A percentile compares a stretch with the other conserved stretches of the same genome.
These are phyloP conservation scores for Colletotrichum brevisporum DNA, from an alignment of 2,329 filamentous ascomycete genomes.

Conservation along the genomic window DNA sequence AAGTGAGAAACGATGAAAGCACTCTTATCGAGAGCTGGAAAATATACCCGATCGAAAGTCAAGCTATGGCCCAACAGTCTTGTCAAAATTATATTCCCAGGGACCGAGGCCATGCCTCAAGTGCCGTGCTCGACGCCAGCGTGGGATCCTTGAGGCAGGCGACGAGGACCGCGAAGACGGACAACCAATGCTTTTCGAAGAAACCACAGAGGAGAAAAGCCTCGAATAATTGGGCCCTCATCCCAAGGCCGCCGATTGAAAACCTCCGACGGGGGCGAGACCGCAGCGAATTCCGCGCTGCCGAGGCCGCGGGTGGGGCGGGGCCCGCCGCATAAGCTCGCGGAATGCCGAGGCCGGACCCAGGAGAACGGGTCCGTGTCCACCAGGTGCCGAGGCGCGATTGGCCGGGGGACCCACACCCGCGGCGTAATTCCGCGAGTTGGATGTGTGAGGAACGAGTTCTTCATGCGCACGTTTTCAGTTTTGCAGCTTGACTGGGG, in stretches of 20 bases:
- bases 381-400: slow-evolving; percentile 22
- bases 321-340: slow-evolving; percentile 12
- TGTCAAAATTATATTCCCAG: no score
- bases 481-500: neutral
- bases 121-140: no score
- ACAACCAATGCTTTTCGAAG: neutral
- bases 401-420: neutral
- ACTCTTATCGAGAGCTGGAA: no score
- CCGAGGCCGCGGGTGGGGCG: slow-evolving; percentile 22
- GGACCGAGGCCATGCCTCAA: no score
- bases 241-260: no score
- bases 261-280: neutral
- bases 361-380: slow-evolving; percentile 16
- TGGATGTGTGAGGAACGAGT: neutral
- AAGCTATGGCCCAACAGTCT: no score
- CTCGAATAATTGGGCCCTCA: no score
- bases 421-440: neutral
- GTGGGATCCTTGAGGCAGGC: no score
- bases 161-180: neutral
- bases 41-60: no score
- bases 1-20: no score
- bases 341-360: slow-evolving; percentile 27
- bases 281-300: neutral
- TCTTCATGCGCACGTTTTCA: neutral
- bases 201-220: neutral